Percentiles rank a stretch among this genome's conserved stretches.
phyloP scores from a whole-genome alignment of 257 asterid genomes.

The Coffea eugenioides region DNA sequence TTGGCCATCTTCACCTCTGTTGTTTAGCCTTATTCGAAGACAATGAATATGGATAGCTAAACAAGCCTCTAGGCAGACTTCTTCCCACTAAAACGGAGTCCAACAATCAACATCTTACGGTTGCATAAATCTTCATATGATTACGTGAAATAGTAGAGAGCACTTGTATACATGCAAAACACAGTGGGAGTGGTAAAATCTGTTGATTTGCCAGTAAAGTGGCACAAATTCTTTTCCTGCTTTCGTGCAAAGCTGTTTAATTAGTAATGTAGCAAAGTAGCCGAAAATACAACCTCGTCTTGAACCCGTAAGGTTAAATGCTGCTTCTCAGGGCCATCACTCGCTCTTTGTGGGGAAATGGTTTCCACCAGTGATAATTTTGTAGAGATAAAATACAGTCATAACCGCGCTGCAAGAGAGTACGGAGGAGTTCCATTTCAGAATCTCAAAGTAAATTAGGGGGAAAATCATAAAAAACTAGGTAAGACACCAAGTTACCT shows the following conservation, averaged over 20 bases:
- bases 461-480: neutral
- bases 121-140: neutral
- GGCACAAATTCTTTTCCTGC: neutral
- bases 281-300: neutral
- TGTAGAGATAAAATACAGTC: conserved; percentile 74
- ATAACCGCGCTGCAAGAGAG: conserved; percentile 58
- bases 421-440: conserved; percentile 11
- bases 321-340: conserved; percentile 24
- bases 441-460: neutral
- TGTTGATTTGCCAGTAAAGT: neutral
- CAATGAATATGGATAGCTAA: no score
- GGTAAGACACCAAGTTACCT: no score
- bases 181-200: neutral
- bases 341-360: conserved; percentile 65
- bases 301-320: neutral
- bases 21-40: no score
- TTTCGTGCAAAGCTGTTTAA: conserved; percentile 1
- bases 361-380: conserved; percentile 79
- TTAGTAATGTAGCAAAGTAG: neutral
- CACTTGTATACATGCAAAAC: neutral
- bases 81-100: no score
- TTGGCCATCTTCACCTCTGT: no score
- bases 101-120: no score
- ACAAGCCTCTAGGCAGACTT: no score
- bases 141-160: neutral